Conservation (phyloP, 495 filamentous ascomycete species). For the Neurospora sp. region DNA sequence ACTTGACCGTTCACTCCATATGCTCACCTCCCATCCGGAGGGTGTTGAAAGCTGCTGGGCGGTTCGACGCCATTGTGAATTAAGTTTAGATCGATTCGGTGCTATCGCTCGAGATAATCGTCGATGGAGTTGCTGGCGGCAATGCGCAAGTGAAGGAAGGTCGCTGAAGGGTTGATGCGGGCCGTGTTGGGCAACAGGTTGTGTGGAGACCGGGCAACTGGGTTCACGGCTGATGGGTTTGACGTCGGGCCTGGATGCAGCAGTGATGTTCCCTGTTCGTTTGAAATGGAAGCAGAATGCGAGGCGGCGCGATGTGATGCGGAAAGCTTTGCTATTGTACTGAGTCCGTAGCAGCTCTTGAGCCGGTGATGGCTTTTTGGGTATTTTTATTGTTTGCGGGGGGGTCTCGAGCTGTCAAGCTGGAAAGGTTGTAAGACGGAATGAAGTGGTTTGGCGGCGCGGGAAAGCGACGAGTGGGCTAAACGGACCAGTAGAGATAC, state of each 20-base stretch:
- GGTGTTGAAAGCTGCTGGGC: conserved; percentile 43
- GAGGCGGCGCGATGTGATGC: neutral
- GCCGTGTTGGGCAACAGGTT: conserved; percentile 43
- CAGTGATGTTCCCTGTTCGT: neutral
- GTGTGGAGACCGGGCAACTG: conserved; percentile 7
- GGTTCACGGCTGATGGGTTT: conserved; percentile 9
- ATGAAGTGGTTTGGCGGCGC: conserved; percentile 15
- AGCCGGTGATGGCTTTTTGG: neutral
- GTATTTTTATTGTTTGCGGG: conserved; percentile 7
- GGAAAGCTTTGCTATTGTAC: neutral
- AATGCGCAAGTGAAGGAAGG: conserved; percentile 19
- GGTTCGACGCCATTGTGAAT: conserved; percentile 38
- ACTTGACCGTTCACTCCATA: neutral
- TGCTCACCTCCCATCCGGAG: conserved; percentile 46
- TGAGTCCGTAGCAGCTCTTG: neutral
- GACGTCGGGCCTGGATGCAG: conserved; percentile 10
- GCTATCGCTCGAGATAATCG: conserved; percentile 19
- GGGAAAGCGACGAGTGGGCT: conserved; percentile 3
- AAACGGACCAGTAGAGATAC: neutral
- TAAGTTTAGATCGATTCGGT: conserved; percentile 16
- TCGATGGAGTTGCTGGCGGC: conserved; percentile 8
- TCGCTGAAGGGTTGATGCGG: conserved; percentile 17
- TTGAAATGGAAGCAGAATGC: neutral
- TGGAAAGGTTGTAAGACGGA: conserved; percentile 15
- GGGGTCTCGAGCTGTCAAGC: conserved; percentile 4